Conservation (phyloP, 2,329 filamentous ascomycete species). For the Cercospora sesami region DNA sequence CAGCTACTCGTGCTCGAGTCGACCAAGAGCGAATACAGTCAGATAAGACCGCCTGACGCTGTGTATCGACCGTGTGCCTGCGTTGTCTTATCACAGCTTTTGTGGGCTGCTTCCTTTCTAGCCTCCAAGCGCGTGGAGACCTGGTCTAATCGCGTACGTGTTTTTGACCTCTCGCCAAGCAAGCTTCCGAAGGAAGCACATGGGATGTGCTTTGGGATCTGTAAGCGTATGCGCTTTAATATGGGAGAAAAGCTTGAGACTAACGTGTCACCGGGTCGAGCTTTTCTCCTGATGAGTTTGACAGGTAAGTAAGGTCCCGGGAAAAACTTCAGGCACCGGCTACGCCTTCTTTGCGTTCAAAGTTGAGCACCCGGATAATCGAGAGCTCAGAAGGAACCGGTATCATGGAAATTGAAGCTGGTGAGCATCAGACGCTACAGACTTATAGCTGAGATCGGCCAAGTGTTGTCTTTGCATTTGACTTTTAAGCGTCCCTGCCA, state of each 20-base stretch:
- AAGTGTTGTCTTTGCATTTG: neutral
- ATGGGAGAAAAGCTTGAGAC: neutral
- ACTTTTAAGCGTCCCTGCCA: neutral
- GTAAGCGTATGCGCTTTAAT: neutral
- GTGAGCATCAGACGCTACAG: neutral
- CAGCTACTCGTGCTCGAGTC: no score
- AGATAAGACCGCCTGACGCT: no score
- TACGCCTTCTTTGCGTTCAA: neutral
- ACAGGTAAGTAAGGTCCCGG: neutral
- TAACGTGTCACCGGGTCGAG: no score
- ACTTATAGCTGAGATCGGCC: neutral
- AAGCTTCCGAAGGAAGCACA: neutral
- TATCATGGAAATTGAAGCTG: neutral
- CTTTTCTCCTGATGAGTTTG: neutral
- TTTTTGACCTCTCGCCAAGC: no score
- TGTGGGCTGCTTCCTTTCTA: neutral
- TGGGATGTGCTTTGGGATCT: neutral
- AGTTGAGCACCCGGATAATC: neutral
- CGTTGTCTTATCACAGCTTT: neutral
- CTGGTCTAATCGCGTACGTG: no score
- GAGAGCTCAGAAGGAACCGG: neutral
- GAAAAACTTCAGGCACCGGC: neutral
- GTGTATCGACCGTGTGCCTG: no score
- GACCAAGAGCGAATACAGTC: no score
- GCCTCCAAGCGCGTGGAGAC: neutral